These are phyloP conservation scores for Phallus indusiatus DNA, from an alignment of 768 basidiomycete genomes.

Conservation along the genomic window DNA sequence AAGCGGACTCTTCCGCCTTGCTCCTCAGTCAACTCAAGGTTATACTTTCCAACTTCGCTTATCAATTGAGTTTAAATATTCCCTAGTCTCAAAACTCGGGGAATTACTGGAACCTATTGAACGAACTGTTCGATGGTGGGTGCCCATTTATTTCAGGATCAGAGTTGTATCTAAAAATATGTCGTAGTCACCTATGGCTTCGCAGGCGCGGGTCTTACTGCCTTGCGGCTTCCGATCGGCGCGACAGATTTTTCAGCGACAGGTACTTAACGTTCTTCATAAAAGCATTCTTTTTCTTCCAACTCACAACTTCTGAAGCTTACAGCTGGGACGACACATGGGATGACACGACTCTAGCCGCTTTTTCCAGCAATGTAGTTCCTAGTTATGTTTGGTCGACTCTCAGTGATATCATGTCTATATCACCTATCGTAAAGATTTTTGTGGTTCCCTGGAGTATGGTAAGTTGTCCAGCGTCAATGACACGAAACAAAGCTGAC, in stretches of 20 bases:
- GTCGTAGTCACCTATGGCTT: constrained; percentile 45
- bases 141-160: neutral
- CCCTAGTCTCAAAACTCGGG: constrained; percentile 37
- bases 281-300: neutral
- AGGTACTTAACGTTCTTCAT: constrained; percentile 26
- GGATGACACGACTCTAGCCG: constrained; percentile 48
- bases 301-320: constrained; percentile 20
- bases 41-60: neutral
- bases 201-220: constrained; percentile 57
- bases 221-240: constrained; percentile 61
- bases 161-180: neutral
- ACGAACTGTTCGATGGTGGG: constrained; percentile 45
- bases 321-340: constrained; percentile 60
- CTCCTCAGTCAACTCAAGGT: constrained; percentile 60
- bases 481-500: neutral
- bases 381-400: constrained; percentile 58
- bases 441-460: constrained; percentile 70
- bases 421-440: constrained; percentile 44
- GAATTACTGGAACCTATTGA: constrained; percentile 51
- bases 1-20: constrained; percentile 65
- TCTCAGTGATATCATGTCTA: constrained; percentile 50
- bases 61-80: neutral
- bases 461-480: constrained; percentile 27
- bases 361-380: constrained; percentile 47
- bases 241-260: constrained; percentile 63